Percentiles rank a stretch among this genome's conserved stretches.
These are phyloP conservation scores for Trichoderma endophyticum DNA, from an alignment of 2,329 filamentous ascomycete genomes.

Conservation along the genomic window DNA sequence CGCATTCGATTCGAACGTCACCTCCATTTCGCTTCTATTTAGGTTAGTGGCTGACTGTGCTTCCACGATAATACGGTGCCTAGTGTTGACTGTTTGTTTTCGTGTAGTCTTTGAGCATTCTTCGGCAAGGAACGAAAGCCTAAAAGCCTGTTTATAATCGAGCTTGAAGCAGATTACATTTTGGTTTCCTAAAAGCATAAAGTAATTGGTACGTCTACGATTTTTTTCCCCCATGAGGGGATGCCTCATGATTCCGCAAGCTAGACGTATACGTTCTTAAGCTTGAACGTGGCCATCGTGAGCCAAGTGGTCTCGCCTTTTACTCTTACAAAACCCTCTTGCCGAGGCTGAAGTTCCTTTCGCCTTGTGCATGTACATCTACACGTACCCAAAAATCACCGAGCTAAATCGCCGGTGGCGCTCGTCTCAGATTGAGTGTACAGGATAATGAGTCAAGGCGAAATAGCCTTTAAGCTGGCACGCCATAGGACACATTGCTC, in stretches of 20 bases:
- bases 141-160: conserved; percentile 2
- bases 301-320: background rate
- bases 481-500: background rate
- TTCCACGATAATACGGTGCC: background rate
- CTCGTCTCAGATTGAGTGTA: background rate
- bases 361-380: background rate
- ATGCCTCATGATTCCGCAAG: background rate
- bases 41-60: background rate
- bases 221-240: too few species aligned
- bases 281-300: background rate
- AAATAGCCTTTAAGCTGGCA: background rate
- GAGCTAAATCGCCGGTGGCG: background rate
- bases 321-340: background rate
- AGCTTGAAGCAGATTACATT: conserved; percentile 6
- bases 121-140: conserved; percentile 3
- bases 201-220: conserved; percentile 7
- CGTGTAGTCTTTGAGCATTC: conserved; percentile 7
- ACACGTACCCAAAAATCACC: background rate
- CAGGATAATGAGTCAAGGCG: background rate
- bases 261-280: background rate
- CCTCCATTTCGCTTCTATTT: conserved; percentile 11
- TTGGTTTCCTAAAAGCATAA: conserved; percentile 7
- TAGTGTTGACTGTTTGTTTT: background rate
- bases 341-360: background rate
- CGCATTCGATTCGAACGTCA: conserved; percentile 28